Conservation (phyloP, 2,329 filamentous ascomycete genomes). For the Venturia aucupariae region DNA sequence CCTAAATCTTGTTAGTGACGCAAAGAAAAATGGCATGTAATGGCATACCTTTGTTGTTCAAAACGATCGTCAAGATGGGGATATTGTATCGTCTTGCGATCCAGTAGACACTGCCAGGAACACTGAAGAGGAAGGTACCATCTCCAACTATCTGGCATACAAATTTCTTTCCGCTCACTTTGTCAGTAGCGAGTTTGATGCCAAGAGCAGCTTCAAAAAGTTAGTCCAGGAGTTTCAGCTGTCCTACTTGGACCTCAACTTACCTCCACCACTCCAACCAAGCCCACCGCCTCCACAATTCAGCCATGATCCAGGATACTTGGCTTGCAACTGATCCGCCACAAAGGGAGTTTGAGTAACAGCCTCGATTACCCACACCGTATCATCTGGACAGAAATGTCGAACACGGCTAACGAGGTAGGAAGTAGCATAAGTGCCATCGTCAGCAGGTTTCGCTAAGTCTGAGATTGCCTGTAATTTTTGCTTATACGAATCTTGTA, state of each 20-base stretch:
- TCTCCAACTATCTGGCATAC: constrained; percentile 51
- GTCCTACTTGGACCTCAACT: background rate
- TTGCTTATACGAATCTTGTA: constrained; percentile 50
- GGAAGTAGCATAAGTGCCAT: constrained; percentile 53
- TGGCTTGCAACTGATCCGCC: constrained; percentile 61
- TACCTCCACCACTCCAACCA: constrained; percentile 66
- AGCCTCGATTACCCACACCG: constrained; percentile 69
- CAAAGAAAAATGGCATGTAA: background rate
- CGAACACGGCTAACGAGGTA: constrained; percentile 50
- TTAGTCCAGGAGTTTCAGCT: background rate
- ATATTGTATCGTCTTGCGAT: constrained; percentile 57
- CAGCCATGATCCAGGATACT: constrained; percentile 62
- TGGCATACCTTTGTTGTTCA: constrained; percentile 54
- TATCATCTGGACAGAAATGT: constrained; percentile 49
- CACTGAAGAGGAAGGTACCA: constrained; percentile 57
- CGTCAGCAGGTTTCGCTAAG: constrained; percentile 48
- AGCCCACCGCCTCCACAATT: constrained; percentile 75
- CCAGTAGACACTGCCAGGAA: constrained; percentile 60
- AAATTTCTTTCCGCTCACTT: constrained; percentile 17
- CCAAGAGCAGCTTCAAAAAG: constrained; percentile 45
- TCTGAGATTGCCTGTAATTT: constrained; percentile 52
- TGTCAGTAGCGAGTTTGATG: constrained; percentile 60
- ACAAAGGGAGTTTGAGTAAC: constrained; percentile 63
- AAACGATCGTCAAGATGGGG: constrained; percentile 55
- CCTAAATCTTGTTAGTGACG: background rate